These are phyloP conservation scores for Fraxinus pennsylvanica DNA, from an alignment of 257 asterid species.

Conservation along the genomic window DNA sequence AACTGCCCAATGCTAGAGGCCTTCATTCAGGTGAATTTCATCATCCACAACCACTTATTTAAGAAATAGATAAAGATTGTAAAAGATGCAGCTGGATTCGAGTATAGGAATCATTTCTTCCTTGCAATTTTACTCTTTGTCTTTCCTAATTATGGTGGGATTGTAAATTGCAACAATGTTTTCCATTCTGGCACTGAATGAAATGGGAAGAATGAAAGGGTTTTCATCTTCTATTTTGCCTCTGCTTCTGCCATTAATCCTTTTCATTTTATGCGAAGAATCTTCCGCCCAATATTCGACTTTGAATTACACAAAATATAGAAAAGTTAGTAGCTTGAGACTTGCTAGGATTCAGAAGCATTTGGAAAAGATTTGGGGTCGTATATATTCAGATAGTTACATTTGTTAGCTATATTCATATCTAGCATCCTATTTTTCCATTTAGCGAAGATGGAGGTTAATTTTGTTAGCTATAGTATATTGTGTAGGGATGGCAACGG, in stretches of 20 bases:
- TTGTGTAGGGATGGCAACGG: too few species aligned
- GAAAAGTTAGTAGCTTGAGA: conserved; percentile 73
- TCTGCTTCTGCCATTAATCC: conserved; percentile 13
- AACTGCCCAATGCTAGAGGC: too few species aligned
- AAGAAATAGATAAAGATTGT: neutral
- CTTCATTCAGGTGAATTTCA: too few species aligned
- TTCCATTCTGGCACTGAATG: conserved; percentile 62
- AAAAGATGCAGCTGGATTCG: neutral
- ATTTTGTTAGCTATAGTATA: too few species aligned
- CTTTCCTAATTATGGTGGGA: conserved; percentile 39
- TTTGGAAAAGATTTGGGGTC: conserved; percentile 44
- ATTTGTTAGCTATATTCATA: too few species aligned
- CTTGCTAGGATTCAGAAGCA: conserved; percentile 76
- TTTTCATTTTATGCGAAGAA: conserved; percentile 28
- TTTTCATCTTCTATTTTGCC: conserved; percentile 8
- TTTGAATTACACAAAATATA: conserved; percentile 45
- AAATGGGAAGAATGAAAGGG: conserved; percentile 51
- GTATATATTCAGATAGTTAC: too few species aligned
- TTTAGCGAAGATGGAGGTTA: too few species aligned
- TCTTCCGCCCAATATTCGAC: conserved; percentile 32
- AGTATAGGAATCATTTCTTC: neutral
- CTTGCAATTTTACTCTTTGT: conserved; percentile 2
- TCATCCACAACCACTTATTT: neutral
- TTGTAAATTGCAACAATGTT: conserved; percentile 9
- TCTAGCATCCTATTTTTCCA: too few species aligned